Conservation (phyloP, 495 filamentous ascomycete species). For the Immersiella caudata region DNA sequence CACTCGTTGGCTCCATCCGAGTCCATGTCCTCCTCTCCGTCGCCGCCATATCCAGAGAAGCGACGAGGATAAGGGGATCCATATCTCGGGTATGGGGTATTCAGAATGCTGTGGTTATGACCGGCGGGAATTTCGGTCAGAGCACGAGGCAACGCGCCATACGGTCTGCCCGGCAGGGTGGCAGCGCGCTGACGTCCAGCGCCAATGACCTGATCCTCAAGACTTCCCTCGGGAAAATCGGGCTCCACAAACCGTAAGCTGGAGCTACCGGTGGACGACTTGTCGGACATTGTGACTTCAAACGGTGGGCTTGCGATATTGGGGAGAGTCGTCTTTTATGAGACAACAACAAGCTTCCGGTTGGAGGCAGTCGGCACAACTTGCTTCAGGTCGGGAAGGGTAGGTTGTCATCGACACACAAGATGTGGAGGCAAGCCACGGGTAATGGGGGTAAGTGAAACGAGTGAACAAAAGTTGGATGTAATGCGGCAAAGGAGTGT, state of each 20-base stretch:
- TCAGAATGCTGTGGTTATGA: constrained; percentile 5
- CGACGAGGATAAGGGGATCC: constrained; percentile 22
- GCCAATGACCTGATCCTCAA: background rate
- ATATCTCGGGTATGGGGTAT: constrained; percentile 13
- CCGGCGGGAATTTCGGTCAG: background rate
- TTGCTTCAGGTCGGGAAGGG: constrained; percentile 6
- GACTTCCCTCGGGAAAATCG: background rate
- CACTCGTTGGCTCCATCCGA: background rate
- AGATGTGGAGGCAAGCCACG: background rate
- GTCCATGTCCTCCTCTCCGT: constrained; percentile 8
- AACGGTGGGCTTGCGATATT: background rate
- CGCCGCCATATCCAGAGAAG: background rate
- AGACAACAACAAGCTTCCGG: background rate
- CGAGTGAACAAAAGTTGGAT: constrained; percentile 6
- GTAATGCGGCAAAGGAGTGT: background rate
- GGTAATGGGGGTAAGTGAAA: background rate
- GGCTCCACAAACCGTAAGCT: constrained; percentile 7
- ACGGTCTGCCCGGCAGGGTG: constrained; percentile 11
- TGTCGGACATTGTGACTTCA: background rate
- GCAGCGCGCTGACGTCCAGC: background rate
- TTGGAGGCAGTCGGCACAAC: background rate
- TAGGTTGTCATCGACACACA: constrained; percentile 3
- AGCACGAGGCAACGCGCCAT: constrained; percentile 17
- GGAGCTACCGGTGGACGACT: background rate
- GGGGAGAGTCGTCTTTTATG: background rate